A percentile compares a stretch with the other conserved stretches of the same genome.
These are phyloP conservation scores for Globomyces sp. DNA, from an alignment of 371 early-diverging fungal species.

Conservation along the genomic window DNA sequence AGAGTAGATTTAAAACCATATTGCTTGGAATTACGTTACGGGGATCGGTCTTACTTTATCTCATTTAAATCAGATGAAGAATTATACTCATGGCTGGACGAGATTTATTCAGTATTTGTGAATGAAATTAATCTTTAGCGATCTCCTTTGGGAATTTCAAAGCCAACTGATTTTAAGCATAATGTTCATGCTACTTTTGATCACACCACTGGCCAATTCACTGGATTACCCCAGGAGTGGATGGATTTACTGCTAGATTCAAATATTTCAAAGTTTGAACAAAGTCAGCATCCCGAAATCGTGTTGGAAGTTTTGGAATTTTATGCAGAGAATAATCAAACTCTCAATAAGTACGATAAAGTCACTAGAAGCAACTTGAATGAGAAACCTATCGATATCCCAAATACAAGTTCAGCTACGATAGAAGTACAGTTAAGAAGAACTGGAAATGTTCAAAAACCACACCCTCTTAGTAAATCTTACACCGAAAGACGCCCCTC, in stretches of 20 bases:
- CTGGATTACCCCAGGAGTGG: slow-evolving; percentile 77
- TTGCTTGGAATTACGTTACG: slow-evolving; percentile 86
- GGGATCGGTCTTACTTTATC: slow-evolving; percentile 80
- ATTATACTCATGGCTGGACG: slow-evolving; percentile 93
- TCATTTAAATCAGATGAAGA: slow-evolving; percentile 91
- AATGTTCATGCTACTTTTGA: slow-evolving; percentile 90
- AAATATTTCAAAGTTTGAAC: slow-evolving; percentile 85
- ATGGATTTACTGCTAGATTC: slow-evolving; percentile 77
- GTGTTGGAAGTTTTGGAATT: slow-evolving; percentile 87
- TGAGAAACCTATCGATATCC: background rate
- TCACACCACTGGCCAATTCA: slow-evolving; percentile 88
- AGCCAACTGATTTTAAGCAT: slow-evolving; percentile 85
- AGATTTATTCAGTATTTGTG: slow-evolving; percentile 1
- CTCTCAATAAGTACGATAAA: background rate
- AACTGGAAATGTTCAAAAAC: background rate
- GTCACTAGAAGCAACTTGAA: background rate
- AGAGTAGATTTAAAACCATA: slow-evolving; percentile 82
- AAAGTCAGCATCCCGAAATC: slow-evolving; percentile 83
- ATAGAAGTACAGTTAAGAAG: background rate
- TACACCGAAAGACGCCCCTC: too few species aligned
- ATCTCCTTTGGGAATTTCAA: slow-evolving; percentile 30
- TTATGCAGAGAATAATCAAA: slow-evolving; percentile 64
- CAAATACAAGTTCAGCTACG: background rate
- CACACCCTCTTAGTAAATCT: background rate
- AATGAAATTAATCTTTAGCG: slow-evolving; percentile 46